Conservation (phyloP, 176 grass and related monocot species). For the Chloris gayana region DNA sequence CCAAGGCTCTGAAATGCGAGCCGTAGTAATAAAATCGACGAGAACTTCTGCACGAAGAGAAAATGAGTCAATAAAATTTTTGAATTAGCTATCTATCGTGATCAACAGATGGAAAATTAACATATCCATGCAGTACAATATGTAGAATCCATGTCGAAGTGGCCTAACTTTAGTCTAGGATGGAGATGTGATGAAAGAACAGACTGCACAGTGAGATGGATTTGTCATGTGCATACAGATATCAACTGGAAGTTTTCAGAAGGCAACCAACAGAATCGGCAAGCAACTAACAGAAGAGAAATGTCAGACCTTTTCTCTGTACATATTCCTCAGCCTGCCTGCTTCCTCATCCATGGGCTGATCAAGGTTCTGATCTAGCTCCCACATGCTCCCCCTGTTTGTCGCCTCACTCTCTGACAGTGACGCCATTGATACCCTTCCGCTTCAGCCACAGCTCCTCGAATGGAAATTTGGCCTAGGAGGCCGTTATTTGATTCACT, state of each 20-base stretch:
- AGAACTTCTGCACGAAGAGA: conserved; percentile 73
- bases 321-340: conserved; percentile 73
- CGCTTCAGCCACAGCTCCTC: not conserved
- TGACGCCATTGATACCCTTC: conserved; percentile 65
- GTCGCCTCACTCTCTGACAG: conserved; percentile 50
- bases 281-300: conserved; percentile 28
- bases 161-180: not conserved
- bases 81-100: not conserved
- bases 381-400: conserved; percentile 91
- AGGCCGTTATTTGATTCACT: not conserved
- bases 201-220: conserved; percentile 21
- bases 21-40: conserved; percentile 60
- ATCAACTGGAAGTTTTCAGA: conserved; percentile 27
- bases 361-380: conserved; percentile 94
- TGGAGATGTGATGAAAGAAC: not conserved
- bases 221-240: conserved; percentile 26
- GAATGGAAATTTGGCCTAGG: not conserved
- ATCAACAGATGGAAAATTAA: conserved; percentile 2
- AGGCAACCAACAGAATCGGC: conserved; percentile 10
- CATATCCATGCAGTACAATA: not conserved
- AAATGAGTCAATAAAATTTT: conserved; percentile 33
- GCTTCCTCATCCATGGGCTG: conserved; percentile 99
- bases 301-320: conserved; percentile 80
- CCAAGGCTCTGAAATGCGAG: conserved; percentile 98
- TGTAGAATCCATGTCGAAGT: not conserved